phyloP scores from a whole-genome alignment of 2,329 filamentous ascomycete genomes.

The Elsinoe batatas region DNA sequence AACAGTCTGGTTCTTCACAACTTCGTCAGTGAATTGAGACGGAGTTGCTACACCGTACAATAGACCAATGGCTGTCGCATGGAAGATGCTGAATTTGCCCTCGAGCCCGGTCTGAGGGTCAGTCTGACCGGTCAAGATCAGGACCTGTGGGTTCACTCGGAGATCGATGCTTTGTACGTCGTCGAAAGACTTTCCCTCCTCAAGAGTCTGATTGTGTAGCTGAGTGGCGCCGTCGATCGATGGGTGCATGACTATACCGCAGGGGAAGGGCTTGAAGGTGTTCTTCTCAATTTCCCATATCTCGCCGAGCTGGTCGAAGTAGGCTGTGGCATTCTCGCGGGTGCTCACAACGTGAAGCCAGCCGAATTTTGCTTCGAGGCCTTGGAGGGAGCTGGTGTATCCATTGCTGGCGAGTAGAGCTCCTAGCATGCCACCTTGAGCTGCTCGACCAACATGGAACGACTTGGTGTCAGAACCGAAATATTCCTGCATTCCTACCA shows the following conservation, averaged over 20 bases:
- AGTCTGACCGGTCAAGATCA: constrained; percentile 44
- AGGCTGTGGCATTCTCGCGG: constrained; percentile 18
- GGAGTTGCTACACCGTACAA: constrained; percentile 44
- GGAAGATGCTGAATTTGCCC: constrained; percentile 47
- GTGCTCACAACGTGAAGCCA: constrained; percentile 42
- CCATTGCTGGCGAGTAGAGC: constrained; percentile 38
- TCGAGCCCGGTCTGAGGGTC: constrained; percentile 41
- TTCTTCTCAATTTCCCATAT: constrained; percentile 46
- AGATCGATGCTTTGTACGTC: constrained; percentile 34
- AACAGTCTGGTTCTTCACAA: constrained; percentile 36
- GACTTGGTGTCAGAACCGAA: constrained; percentile 48
- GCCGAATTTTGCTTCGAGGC: constrained; percentile 44
- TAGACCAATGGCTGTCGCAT: constrained; percentile 43
- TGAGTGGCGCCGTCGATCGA: constrained; percentile 44
- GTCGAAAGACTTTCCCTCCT: constrained; percentile 23
- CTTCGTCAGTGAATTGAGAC: constrained; percentile 40
- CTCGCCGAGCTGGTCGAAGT: constrained; percentile 29
- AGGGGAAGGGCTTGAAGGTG: constrained; percentile 49
- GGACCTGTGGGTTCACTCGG: constrained; percentile 42
- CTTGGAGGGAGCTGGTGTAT: constrained; percentile 39
- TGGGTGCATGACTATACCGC: constrained; percentile 48
- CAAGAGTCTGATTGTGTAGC: constrained; percentile 32
- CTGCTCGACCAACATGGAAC: constrained; percentile 45
- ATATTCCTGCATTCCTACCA: constrained; percentile 44
- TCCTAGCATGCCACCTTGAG: constrained; percentile 43